Conservation (phyloP, 2,329 filamentous ascomycete genomes). For the Penicillium sp. region DNA sequence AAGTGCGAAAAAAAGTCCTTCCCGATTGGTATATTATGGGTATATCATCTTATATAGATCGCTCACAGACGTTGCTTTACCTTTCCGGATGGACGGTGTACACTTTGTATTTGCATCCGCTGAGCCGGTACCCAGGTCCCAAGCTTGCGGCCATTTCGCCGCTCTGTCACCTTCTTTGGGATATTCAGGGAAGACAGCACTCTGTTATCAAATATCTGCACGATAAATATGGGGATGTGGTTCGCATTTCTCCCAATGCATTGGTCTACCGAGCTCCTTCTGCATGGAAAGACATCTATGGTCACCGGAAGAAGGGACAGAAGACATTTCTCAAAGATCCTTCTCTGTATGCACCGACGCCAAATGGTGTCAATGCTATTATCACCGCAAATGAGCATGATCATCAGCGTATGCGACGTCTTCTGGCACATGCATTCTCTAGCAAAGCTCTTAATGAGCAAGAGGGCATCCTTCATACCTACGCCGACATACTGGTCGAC, state of each 20-base stretch:
- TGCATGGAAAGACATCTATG: conserved; percentile 40
- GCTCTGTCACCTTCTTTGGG: conserved; percentile 21
- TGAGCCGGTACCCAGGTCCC: conserved; percentile 34
- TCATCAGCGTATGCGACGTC: conserved; percentile 34
- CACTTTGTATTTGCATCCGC: conserved; percentile 31
- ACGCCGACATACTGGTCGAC: conserved; percentile 30
- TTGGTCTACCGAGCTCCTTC: conserved; percentile 34
- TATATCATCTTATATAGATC: background rate
- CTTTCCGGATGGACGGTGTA: conserved; percentile 18
- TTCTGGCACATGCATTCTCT: conserved; percentile 39
- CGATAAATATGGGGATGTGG: conserved; percentile 30
- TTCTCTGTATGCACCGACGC: conserved; percentile 19
- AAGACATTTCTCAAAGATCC: conserved; percentile 27
- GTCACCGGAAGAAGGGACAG: conserved; percentile 27
- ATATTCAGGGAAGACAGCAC: conserved; percentile 19
- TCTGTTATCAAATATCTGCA: conserved; percentile 22
- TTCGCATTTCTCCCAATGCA: conserved; percentile 43
- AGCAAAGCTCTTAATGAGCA: conserved; percentile 35
- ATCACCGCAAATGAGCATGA: conserved; percentile 26
- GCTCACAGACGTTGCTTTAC: conserved; percentile 5
- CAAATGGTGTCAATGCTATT: conserved; percentile 25
- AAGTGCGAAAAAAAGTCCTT: background rate
- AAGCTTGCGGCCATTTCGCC: conserved; percentile 30
- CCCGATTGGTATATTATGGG: background rate
- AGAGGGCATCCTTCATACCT: conserved; percentile 32